A percentile compares a stretch with the other conserved stretches of the same genome.
Conservation (phyloP, 768 basidiomycete species). For the Sporobolomyces phaffii region DNA sequence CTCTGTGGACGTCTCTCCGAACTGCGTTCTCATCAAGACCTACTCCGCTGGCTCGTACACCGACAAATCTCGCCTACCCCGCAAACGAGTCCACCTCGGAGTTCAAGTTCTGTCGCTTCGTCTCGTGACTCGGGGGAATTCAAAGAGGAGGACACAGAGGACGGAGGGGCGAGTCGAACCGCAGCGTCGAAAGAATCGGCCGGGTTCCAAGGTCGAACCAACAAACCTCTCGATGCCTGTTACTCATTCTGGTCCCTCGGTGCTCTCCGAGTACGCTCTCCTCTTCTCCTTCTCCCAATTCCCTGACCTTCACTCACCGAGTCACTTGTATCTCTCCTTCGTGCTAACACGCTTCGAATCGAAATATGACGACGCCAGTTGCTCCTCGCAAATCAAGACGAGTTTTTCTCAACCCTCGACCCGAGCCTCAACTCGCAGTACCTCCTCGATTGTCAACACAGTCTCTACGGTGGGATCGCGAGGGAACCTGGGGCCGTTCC, state of each 20-base stretch:
- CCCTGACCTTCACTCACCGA: not conserved
- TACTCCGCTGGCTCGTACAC: constrained; percentile 69
- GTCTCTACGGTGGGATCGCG: constrained; percentile 74
- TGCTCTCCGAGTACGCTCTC: constrained; percentile 59
- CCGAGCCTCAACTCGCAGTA: constrained; percentile 57
- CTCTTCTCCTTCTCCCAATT: not conserved
- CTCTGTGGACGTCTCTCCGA: constrained; percentile 50
- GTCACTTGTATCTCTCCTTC: no score
- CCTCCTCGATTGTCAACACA: constrained; percentile 68
- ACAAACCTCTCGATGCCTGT: constrained; percentile 83
- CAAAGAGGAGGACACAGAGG: not conserved
- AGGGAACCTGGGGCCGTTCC: constrained; percentile 70
- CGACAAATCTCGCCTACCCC: constrained; percentile 55
- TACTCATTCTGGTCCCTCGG: constrained; percentile 96
- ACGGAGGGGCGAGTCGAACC: not conserved
- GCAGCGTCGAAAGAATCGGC: constrained; percentile 49
- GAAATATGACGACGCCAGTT: no score
- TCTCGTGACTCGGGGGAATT: not conserved
- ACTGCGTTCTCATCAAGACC: constrained; percentile 51
- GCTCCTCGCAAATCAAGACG: constrained; percentile 8
- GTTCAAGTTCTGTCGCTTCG: not conserved
- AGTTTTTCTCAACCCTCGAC: constrained; percentile 49
- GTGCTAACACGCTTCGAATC: no score
- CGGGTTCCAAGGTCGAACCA: constrained; percentile 82
- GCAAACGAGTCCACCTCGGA: not conserved